phyloP scores from a whole-genome alignment of 495 filamentous ascomycete species.

The Elasticomyces elasticus region DNA sequence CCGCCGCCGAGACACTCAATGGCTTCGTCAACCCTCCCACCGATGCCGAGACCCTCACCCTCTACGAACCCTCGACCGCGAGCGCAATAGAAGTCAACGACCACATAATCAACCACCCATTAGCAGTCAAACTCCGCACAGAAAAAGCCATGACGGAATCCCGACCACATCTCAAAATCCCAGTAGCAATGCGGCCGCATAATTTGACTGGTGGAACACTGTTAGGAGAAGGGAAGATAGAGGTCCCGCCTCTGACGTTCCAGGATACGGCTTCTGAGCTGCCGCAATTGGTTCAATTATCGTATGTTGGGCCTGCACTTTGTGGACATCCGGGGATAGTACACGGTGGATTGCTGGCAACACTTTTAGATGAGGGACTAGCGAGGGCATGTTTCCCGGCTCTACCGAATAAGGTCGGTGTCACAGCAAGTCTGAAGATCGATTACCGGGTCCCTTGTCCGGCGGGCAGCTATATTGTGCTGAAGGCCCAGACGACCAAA shows the following conservation, averaged over 20 bases:
- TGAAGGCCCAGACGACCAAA: conserved; percentile 72
- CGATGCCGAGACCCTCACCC: conserved; percentile 61
- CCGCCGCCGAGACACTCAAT: conserved; percentile 37
- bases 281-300: conserved; percentile 55
- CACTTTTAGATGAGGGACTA: conserved; percentile 83
- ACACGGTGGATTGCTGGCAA: conserved; percentile 85
- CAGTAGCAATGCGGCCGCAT: conserved; percentile 50
- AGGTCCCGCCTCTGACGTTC: conserved; percentile 74
- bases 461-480: conserved; percentile 66
- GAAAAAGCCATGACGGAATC: conserved; percentile 62
- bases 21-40: conserved; percentile 39
- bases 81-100: conserved; percentile 54
- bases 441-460: conserved; percentile 74
- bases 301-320: conserved; percentile 69
- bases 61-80: conserved; percentile 56
- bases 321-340: conserved; percentile 89
- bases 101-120: conserved; percentile 64
- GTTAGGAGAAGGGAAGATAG: conserved; percentile 62
- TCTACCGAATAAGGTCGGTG: conserved; percentile 75
- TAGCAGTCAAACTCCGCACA: conserved; percentile 54
- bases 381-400: conserved; percentile 86
- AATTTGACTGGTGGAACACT: conserved; percentile 79
- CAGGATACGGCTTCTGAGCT: conserved; percentile 56
- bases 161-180: conserved; percentile 80
- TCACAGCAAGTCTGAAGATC: conserved; percentile 86